Conservation (phyloP, 2,329 filamentous ascomycete species). For the Microascus cirrosus region DNA sequence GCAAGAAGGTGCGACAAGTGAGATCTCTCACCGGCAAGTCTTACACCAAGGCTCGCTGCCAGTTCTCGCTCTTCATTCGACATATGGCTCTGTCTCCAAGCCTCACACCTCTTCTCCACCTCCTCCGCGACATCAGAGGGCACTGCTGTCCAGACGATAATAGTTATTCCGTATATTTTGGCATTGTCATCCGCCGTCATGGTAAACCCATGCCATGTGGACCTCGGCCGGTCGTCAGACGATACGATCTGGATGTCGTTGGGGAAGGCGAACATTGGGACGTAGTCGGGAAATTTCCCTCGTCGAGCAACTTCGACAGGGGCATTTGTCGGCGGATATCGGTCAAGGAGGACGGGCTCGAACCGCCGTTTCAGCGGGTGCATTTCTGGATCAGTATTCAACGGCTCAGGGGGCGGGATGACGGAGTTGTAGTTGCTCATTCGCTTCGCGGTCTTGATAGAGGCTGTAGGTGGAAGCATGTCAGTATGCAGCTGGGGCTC, state of each 20-base stretch:
- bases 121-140: slow-evolving; percentile 73
- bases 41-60: slow-evolving; percentile 80
- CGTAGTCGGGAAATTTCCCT: slow-evolving; percentile 88
- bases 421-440: slow-evolving; percentile 98
- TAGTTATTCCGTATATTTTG: slow-evolving; percentile 81
- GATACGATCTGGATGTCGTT: slow-evolving; percentile 97
- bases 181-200: slow-evolving; percentile 93
- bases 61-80: slow-evolving; percentile 83
- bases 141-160: slow-evolving; percentile 87
- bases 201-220: slow-evolving; percentile 98
- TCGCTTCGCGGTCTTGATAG: slow-evolving; percentile 69
- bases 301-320: slow-evolving; percentile 69
- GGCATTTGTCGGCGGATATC: slow-evolving; percentile 78
- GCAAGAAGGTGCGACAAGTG: slow-evolving; percentile 82
- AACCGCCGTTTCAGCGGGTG: slow-evolving; percentile 90
- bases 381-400: slow-evolving; percentile 85
- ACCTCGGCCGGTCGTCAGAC: slow-evolving; percentile 81
- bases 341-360: slow-evolving; percentile 89
- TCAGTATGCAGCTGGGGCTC: slow-evolving; percentile 2
- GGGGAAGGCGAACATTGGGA: slow-evolving; percentile 98
- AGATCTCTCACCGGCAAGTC: slow-evolving; percentile 77
- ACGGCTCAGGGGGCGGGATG: slow-evolving; percentile 83
- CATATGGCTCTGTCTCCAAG: slow-evolving; percentile 79
- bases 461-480: slow-evolving; percentile 26
- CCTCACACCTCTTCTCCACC: slow-evolving; percentile 71